Evolutionary conservation across 1,284 basidiomycete genomes (phyloP).

Genomic region (Ustilago bromivora): DNA sequence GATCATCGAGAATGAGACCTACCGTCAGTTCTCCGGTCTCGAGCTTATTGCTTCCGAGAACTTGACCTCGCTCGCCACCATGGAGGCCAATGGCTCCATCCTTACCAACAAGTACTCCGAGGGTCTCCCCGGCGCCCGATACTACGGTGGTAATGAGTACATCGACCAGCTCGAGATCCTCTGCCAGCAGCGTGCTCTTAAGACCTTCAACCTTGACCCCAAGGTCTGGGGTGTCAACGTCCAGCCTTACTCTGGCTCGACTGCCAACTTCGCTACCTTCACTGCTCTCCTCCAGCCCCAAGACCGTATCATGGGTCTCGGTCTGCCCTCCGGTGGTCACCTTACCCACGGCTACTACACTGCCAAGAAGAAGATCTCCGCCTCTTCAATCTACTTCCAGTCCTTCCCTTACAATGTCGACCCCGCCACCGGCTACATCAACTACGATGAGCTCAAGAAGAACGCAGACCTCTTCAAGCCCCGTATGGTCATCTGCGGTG

Average conservation of each 20-base stretch:
- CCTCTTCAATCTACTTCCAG: conserved; percentile 99
- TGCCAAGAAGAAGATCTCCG: conserved; percentile 99
- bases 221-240: conserved; percentile 97
- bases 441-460: conserved; percentile 84
- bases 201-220: conserved; percentile 95
- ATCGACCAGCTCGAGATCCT: conserved; percentile 96
- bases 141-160: conserved; percentile 89
- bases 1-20: conserved; percentile 99
- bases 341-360: conserved; percentile 99
- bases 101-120: conserved; percentile 94
- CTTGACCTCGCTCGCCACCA: conserved; percentile 71
- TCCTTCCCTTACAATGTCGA: conserved; percentile 92
- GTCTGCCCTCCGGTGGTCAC: conserved; percentile 97
- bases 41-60: conserved; percentile 94
- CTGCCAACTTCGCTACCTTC: conserved; percentile 89
- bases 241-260: conserved; percentile 91
- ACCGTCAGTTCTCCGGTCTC: conserved; percentile 93
- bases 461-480: conserved; percentile 98
- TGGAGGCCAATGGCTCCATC: conserved; percentile 99
- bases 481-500: conserved; percentile 94
- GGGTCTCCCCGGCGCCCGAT: conserved; percentile 82
- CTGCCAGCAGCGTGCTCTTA: conserved; percentile 92
- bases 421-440: conserved; percentile 82
- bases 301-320: conserved; percentile 99
- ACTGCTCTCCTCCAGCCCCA: conserved; percentile 97